Base-by-base conservation (phyloP, 352 stramenopile genomes). In the Phytophthora colocasiae region DNA sequence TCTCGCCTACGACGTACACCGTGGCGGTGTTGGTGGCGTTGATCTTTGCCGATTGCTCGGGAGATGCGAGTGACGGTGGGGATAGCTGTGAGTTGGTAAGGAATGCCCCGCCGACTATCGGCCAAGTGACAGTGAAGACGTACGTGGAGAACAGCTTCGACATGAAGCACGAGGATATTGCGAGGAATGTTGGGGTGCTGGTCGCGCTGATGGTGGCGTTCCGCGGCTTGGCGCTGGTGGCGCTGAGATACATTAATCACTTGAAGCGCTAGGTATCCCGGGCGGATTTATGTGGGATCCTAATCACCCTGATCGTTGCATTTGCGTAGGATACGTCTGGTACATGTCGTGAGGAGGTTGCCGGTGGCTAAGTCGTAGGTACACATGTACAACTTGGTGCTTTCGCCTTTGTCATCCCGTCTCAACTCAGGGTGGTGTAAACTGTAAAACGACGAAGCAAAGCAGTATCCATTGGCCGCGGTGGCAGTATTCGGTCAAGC, bases 131-230 rank as follows among this genome's bases (percentile, higher is more conserved):
- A 3, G 17, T 89, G 27, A 82, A 85, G 41, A n/a, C 72, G 24
- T 89, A 84, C 50, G 69, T 87, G n/a, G 76, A 87, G 43, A 59
- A 17, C 6, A 71, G 63, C 3, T 89, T 83, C 59, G 56, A 78
- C 32, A 85, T 87, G 73, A 79, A 89, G 49, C 66, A 89, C 40
- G 63, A 62, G 40, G 46, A 75, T 22, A 83, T 83, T 27, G 71
- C 58, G 65, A 56, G 62, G 6, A 67, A 87, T 57, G 61, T 71
- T 9, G 22, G 46, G 40, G 73, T 81, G 26, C 40, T 85, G 27
- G 80, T 88, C 36, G 52, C 64, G 6, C 69, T 80, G 57, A 87
- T 83, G 38, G 61, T 77, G 27, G 46, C 17, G 10, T 83, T 83
- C 47, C 73, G 76, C 14, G 14, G 73, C 7, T 41, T 85, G n/a